Evolutionary conservation across 2,329 filamentous ascomycete genomes (phyloP).

Genomic region (Aspergillus versicolor): DNA sequence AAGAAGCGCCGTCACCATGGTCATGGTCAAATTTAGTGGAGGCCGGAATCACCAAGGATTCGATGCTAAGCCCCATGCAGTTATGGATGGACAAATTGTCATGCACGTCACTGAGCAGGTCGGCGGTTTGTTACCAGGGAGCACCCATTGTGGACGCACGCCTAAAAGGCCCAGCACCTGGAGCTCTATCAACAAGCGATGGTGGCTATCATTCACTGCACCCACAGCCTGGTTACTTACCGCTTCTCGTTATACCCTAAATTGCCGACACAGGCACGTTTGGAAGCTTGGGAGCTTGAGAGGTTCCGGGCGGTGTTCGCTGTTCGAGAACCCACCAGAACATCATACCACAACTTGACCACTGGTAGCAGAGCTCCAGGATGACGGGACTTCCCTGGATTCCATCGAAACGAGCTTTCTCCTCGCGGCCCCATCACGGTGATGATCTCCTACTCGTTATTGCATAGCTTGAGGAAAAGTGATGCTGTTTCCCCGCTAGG

Average conservation of each 20-base stretch:
- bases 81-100: conserved; percentile 7
- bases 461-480: neutral
- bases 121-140: conserved; percentile 1
- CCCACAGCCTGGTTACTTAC: neutral
- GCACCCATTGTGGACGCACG: neutral
- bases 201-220: neutral
- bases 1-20: conserved; percentile 22
- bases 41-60: conserved; percentile 10
- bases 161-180: neutral
- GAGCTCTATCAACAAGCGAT: neutral
- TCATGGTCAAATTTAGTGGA: conserved; percentile 18
- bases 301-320: neutral
- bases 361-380: neutral
- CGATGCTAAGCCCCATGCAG: conserved; percentile 8
- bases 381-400: neutral
- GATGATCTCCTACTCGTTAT: conserved; percentile 2
- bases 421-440: neutral
- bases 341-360: conserved; percentile 4
- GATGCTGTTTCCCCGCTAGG: neutral
- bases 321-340: conserved; percentile 4
- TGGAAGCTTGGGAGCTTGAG: too few species aligned
- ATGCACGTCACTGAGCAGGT: conserved; percentile 11
- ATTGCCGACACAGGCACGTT: conserved; percentile 6
- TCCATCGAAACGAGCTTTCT: neutral
- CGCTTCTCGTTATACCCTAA: conserved; percentile 5